Base-by-base conservation (phyloP, 73 alveolate species). In the Diophrys appendiculata region DNA sequence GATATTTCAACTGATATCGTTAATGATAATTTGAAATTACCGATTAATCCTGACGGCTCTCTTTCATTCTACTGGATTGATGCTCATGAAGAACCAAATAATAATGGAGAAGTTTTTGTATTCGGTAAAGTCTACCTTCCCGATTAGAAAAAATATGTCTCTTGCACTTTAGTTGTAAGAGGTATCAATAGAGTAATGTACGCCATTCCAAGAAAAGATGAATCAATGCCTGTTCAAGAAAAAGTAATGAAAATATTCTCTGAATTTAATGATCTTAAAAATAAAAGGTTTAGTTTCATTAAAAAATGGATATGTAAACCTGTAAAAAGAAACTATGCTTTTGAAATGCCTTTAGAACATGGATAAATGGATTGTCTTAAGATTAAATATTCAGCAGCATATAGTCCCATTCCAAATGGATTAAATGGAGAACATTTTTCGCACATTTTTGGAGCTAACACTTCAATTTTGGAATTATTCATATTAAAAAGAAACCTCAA, bases 401-500 rank as follows among this genome's bases (percentile, higher is more conserved):
- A 77, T 76, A 93, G 93, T 0, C 80, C 93, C n/a, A 80, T 85
- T 0, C 95, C 93, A 33, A 73, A 90, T 52, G 80, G 83, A 80
- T 22, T 90, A 68, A 77, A 56, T 30, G 93, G 96, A 69, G 71
- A 92, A 78, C 87, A 98, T 24, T 86, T 90, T 77, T 88, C 84
- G 34, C 92, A 95, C 77, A 74, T 94, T 52, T 92, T 96, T 84
- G 97, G 97, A 24, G 71, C 89, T 68, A 90, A 87, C 81, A 60
- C 95, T 73, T 85, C 96, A 54, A 83, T 94, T 72, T 86, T 96
- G 54, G 99, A 97, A 87, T 88, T 89, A 35, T 90, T 97, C 78
- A 72, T 97, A 14, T 72, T 97, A 33, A 88, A 93, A 77, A 86
- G 91, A 55, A 96, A 91, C 70, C 84, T 97, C 22, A 92, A 82